These are phyloP conservation scores for Cercis canadensis DNA, from an alignment of 306 rosid species.

Conservation along the genomic window DNA sequence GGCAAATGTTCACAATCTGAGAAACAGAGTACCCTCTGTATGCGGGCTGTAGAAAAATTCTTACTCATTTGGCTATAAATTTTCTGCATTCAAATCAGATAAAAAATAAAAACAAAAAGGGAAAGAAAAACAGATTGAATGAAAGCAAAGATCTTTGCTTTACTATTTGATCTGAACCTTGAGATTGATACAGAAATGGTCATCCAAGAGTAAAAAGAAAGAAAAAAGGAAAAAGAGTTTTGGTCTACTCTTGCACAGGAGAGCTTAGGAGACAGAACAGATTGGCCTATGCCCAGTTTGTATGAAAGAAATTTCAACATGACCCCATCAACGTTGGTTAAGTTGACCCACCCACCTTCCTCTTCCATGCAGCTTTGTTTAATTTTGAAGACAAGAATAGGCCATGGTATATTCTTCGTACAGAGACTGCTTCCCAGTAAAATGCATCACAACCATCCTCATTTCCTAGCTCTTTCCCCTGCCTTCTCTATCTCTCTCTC, in stretches of 20 bases:
- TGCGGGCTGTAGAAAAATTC: too few species aligned
- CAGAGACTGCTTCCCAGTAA: too few species aligned
- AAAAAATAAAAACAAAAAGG: too few species aligned
- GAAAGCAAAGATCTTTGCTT: slow-evolving; percentile 30
- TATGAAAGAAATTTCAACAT: neutral
- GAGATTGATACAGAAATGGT: slow-evolving; percentile 27
- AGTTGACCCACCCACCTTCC: slow-evolving; percentile 43
- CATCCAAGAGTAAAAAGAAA: neutral
- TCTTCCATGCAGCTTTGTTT: slow-evolving; percentile 41
- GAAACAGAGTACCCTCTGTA: too few species aligned
- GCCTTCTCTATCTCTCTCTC: too few species aligned
- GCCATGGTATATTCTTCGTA: slow-evolving; percentile 31
- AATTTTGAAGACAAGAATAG: slow-evolving; percentile 37
- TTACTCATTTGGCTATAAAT: too few species aligned
- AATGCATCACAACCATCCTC: slow-evolving; percentile 45
- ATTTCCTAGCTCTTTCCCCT: slow-evolving; percentile 33
- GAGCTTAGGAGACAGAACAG: slow-evolving; percentile 11
- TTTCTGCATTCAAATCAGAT: too few species aligned
- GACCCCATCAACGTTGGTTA: slow-evolving; percentile 41
- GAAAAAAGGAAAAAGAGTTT: neutral
- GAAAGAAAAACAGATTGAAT: slow-evolving; percentile 15
- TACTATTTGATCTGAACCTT: slow-evolving; percentile 26
- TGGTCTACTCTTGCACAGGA: too few species aligned
- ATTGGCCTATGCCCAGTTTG: neutral
- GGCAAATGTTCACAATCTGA: too few species aligned